Conservation (phyloP, 108 stramenopile species). For the Nitzschia putrida region DNA sequence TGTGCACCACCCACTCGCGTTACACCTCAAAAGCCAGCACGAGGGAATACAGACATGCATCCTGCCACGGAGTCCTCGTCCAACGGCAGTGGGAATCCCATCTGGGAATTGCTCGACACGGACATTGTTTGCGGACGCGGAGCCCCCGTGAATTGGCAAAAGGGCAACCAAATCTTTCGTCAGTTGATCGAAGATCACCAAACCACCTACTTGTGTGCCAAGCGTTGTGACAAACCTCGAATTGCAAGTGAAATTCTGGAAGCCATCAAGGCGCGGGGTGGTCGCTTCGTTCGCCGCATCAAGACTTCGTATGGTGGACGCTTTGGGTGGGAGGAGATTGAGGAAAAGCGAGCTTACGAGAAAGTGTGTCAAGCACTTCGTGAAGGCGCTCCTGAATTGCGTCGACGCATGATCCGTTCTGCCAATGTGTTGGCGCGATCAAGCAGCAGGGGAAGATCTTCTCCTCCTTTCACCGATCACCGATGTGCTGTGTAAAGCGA, state of each 20-base stretch:
- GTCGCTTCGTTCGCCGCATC: slow-evolving; percentile 64
- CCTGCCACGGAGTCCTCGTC: neutral
- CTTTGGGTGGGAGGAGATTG: slow-evolving; percentile 49
- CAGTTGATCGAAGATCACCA: slow-evolving; percentile 57
- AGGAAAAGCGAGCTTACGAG: slow-evolving; percentile 50
- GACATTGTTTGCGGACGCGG: slow-evolving; percentile 73
- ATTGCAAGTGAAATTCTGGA: slow-evolving; percentile 57
- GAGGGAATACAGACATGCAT: neutral
- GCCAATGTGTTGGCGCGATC: neutral
- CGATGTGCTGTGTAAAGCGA: too few species aligned
- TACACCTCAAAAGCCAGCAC: too few species aligned
- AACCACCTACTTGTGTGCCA: slow-evolving; percentile 33
- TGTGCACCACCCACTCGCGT: too few species aligned
- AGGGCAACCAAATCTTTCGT: slow-evolving; percentile 67
- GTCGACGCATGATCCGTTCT: slow-evolving; percentile 21
- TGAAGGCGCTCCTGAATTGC: slow-evolving; percentile 56
- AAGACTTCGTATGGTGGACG: slow-evolving; percentile 31
- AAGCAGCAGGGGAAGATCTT: neutral
- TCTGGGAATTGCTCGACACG: slow-evolving; percentile 19
- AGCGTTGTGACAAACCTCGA: slow-evolving; percentile 48
- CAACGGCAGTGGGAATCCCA: neutral
- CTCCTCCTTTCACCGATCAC: neutral
- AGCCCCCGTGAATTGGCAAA: slow-evolving; percentile 62
- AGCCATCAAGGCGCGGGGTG: slow-evolving; percentile 36
- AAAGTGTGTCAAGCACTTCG: slow-evolving; percentile 63